phyloP scores from a whole-genome alignment of 805 yeast genomes.

The Yarrowia sp. region DNA sequence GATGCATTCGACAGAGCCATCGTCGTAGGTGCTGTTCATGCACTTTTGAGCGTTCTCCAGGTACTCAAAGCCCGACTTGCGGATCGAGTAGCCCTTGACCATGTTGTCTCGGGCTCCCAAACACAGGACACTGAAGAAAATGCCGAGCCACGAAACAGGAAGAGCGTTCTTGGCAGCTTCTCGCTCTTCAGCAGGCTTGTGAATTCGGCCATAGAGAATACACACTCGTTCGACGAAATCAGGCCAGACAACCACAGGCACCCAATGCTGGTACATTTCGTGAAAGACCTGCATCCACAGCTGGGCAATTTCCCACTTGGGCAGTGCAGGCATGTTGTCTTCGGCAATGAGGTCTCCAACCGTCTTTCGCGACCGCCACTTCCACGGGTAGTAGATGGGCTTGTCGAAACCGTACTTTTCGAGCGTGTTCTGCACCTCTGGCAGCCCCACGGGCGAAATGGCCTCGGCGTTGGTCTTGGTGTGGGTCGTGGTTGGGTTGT shows the following conservation, averaged over 20 bases:
- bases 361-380: slow-evolving; percentile 4
- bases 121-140: slow-evolving; percentile 33
- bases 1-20: slow-evolving; percentile 28
- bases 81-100: slow-evolving; percentile 27
- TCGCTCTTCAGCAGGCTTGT: slow-evolving; percentile 5
- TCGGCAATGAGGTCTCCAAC: slow-evolving; percentile 13
- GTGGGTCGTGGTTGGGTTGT: neutral
- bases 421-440: neutral
- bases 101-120: slow-evolving; percentile 31
- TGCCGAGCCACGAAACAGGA: slow-evolving; percentile 29
- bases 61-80: slow-evolving; percentile 11
- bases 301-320: slow-evolving; percentile 28
- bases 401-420: slow-evolving; percentile 12
- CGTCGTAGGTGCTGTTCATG: slow-evolving; percentile 29
- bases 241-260: slow-evolving; percentile 34
- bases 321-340: slow-evolving; percentile 26
- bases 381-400: slow-evolving; percentile 27
- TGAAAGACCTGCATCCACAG: slow-evolving; percentile 29
- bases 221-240: slow-evolving; percentile 28
- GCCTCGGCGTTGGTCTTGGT: slow-evolving; percentile 19
- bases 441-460: neutral
- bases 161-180: neutral
- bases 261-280: slow-evolving; percentile 32
- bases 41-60: slow-evolving; percentile 16
- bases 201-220: slow-evolving; percentile 26